Evolutionary conservation across 768 basidiomycete genomes (phyloP).

Genomic region (Cyclocybe aegerita): DNA sequence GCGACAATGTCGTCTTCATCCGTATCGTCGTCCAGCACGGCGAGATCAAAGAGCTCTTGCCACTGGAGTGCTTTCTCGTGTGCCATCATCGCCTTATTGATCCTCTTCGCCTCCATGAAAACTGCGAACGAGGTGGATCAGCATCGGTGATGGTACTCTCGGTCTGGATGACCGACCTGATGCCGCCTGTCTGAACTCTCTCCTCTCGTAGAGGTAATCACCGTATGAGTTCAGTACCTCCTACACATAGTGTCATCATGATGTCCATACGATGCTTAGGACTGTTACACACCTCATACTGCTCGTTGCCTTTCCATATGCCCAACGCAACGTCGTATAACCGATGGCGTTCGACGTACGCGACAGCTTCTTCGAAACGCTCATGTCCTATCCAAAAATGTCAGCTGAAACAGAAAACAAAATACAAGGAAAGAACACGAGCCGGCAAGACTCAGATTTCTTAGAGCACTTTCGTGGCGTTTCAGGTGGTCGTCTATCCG

Average conservation of each 20-base stretch:
- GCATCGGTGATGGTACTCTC: neutral
- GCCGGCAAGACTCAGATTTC: conserved; percentile 77
- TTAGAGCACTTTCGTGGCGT: conserved; percentile 71
- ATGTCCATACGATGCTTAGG: neutral
- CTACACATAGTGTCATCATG: conserved; percentile 33
- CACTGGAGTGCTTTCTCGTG: conserved; percentile 88
- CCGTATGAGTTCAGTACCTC: conserved; percentile 74
- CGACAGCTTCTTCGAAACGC: conserved; percentile 76
- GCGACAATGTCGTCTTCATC: conserved; percentile 55
- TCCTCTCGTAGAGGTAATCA: conserved; percentile 81
- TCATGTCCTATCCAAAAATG: conserved; percentile 47
- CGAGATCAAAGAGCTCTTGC: conserved; percentile 89
- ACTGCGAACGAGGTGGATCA: conserved; percentile 41
- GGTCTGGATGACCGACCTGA: conserved; percentile 49
- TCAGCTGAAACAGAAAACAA: neutral
- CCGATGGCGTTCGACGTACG: conserved; percentile 76
- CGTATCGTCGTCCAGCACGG: conserved; percentile 44
- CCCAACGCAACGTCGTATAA: conserved; percentile 73
- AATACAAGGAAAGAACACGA: conserved; percentile 6
- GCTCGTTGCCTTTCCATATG: conserved; percentile 70
- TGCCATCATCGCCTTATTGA: conserved; percentile 78
- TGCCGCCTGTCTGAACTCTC: conserved; percentile 84
- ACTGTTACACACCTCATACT: conserved; percentile 51
- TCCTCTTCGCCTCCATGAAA: conserved; percentile 66
- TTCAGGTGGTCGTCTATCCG: conserved; percentile 91